Percentiles rank a stretch among this genome's conserved stretches.
Conservation (phyloP, 2,329 filamentous ascomycete genomes). For the Stagonosporopsis vannaccii region DNA sequence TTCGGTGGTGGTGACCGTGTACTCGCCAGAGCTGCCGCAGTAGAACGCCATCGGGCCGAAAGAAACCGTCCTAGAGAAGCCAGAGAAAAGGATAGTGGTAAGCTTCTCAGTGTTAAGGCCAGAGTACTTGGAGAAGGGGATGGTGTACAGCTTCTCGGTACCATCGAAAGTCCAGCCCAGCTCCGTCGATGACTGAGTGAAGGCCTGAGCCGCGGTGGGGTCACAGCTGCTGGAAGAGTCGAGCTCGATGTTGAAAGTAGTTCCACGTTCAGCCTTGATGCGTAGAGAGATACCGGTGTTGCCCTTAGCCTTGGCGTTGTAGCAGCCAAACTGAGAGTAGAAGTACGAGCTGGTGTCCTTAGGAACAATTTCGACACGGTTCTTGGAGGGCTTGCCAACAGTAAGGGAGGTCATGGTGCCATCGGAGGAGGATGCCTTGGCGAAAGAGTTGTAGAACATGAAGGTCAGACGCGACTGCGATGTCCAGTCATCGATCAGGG, state of each 20-base stretch:
- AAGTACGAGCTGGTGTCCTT: conserved; percentile 61
- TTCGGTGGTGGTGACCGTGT: conserved; percentile 55
- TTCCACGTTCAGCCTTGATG: conserved; percentile 62
- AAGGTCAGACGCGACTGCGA: conserved; percentile 69
- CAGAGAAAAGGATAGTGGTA: conserved; percentile 60
- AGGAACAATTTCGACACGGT: conserved; percentile 63
- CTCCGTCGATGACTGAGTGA: conserved; percentile 54
- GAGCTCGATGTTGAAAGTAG: conserved; percentile 61
- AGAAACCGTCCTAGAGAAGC: conserved; percentile 56
- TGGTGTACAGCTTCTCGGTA: conserved; percentile 65
- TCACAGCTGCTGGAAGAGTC: conserved; percentile 58
- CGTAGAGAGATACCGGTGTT: conserved; percentile 65
- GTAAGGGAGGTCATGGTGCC: conserved; percentile 64
- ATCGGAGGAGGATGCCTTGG: conserved; percentile 64
- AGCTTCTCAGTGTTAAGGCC: conserved; percentile 62
- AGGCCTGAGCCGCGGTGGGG: conserved; percentile 44
- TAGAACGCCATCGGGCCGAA: conserved; percentile 67
- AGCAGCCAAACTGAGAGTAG: conserved; percentile 64
- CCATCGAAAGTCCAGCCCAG: conserved; percentile 69
- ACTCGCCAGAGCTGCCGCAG: conserved; percentile 63
- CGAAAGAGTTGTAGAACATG: conserved; percentile 66
- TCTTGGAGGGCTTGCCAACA: conserved; percentile 54
- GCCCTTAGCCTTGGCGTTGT: conserved; percentile 55
- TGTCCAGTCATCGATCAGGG: conserved; percentile 66
- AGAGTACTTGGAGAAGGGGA: conserved; percentile 62